phyloP scores from a whole-genome alignment of 495 filamentous ascomycete species.

The Hyaloscypha variabilis region DNA sequence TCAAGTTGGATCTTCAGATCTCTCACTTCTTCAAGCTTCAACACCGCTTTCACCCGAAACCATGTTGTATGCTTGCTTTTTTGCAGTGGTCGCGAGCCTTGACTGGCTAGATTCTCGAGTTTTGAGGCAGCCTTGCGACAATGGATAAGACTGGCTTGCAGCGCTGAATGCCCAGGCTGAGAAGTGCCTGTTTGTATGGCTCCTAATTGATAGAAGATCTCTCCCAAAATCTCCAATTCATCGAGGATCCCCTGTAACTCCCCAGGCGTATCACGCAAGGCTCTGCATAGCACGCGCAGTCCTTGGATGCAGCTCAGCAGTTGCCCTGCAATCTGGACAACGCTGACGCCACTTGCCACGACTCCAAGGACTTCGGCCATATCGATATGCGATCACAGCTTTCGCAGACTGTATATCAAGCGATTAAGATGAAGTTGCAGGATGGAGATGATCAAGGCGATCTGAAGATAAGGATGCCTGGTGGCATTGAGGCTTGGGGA shows the following conservation, averaged over 20 bases:
- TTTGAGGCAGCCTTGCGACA: not conserved
- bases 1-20: conserved; percentile 1
- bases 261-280: not conserved
- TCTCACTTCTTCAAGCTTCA: conserved; percentile 2
- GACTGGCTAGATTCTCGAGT: not conserved
- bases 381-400: too few species aligned
- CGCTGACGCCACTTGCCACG: conserved; percentile 4
- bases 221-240: not conserved
- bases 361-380: conserved; percentile 9
- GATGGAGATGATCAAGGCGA: too few species aligned
- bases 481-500: too few species aligned
- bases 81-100: not conserved
- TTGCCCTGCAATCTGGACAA: conserved; percentile 3
- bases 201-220: not conserved
- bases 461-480: too few species aligned
- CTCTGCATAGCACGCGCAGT: not conserved
- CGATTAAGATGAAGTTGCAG: too few species aligned
- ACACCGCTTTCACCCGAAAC: not conserved
- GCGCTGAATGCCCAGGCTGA: not conserved
- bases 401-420: too few species aligned
- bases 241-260: not conserved
- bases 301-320: not conserved
- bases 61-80: not conserved
- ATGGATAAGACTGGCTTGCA: not conserved
- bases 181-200: not conserved